Evolutionary conservation across 2,329 filamentous ascomycete species (phyloP).

Genomic region (Sporothrix phasma): DNA sequence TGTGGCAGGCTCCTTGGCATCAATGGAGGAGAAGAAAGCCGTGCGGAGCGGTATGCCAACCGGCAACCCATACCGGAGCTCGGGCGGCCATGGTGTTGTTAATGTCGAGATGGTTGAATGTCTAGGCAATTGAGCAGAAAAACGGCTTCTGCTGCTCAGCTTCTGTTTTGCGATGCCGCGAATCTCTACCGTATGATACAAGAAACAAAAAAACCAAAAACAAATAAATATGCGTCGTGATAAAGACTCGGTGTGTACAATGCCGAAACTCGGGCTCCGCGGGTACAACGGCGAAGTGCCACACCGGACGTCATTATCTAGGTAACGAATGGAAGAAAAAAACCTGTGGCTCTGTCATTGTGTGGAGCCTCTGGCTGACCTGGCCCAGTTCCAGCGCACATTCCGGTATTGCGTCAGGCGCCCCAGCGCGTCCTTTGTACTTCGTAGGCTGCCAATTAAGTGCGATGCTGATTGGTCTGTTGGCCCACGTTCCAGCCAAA

Average conservation of each 20-base stretch:
- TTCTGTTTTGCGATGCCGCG: background rate
- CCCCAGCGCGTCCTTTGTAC: background rate
- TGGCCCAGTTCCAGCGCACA: background rate
- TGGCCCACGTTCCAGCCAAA: background rate
- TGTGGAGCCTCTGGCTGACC: background rate
- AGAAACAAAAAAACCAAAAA: too few species aligned
- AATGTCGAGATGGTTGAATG: background rate
- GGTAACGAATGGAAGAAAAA: background rate
- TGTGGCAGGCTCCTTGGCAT: background rate
- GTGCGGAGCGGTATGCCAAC: background rate
- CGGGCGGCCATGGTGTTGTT: background rate
- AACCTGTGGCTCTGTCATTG: background rate
- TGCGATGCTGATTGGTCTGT: conserved; percentile 2
- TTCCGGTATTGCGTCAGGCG: background rate
- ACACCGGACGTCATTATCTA: background rate
- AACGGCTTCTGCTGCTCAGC: background rate
- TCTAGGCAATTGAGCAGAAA: background rate
- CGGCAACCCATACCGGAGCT: conserved; percentile 3
- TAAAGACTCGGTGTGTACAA: background rate
- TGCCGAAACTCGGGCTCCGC: background rate
- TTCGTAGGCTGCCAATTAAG: conserved; percentile 7
- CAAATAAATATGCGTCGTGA: background rate
- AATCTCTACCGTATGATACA: background rate
- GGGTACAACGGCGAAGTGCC: background rate
- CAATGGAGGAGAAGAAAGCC: background rate